Percentiles rank a stretch among this genome's conserved stretches.
Evolutionary conservation across 75 land plant genomes (phyloP).

Genomic region (Ceratopteris richardii): DNA sequence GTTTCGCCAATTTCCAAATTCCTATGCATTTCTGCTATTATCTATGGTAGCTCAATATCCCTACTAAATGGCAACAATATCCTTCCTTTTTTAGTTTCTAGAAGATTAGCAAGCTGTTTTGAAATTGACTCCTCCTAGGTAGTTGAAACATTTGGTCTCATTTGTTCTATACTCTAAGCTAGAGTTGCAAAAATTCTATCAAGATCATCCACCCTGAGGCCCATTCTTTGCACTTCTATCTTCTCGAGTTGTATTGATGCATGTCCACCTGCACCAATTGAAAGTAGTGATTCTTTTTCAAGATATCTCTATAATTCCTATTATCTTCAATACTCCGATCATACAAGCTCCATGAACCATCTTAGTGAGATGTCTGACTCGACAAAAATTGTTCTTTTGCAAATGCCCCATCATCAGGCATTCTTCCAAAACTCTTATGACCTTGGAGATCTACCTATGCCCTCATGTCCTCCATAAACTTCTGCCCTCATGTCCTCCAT

Average conservation of each 20-base stretch:
- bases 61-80: too few relatives aligned
- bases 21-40: too few relatives aligned
- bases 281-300: constrained; percentile 2
- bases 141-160: too few relatives aligned
- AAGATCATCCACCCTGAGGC: too few relatives aligned
- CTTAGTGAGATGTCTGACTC: background rate
- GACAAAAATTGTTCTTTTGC: constrained; percentile 3
- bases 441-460: constrained; percentile 18
- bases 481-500: too few relatives aligned
- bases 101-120: too few relatives aligned
- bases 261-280: constrained; percentile 3
- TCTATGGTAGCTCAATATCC: too few relatives aligned
- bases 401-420: background rate
- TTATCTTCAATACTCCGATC: background rate
- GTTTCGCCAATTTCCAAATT: too few relatives aligned
- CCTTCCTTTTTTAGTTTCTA: too few relatives aligned
- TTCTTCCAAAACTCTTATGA: background rate
- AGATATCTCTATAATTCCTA: background rate
- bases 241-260: constrained; percentile 17
- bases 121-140: too few relatives aligned
- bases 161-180: too few relatives aligned
- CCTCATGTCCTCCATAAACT: constrained; percentile 56
- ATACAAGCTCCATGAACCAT: background rate
- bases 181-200: too few relatives aligned
- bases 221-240: constrained; percentile 15